These are phyloP conservation scores for Fraxinus cuspidata DNA, from an alignment of 257 asterid species.

Conservation along the genomic window DNA sequence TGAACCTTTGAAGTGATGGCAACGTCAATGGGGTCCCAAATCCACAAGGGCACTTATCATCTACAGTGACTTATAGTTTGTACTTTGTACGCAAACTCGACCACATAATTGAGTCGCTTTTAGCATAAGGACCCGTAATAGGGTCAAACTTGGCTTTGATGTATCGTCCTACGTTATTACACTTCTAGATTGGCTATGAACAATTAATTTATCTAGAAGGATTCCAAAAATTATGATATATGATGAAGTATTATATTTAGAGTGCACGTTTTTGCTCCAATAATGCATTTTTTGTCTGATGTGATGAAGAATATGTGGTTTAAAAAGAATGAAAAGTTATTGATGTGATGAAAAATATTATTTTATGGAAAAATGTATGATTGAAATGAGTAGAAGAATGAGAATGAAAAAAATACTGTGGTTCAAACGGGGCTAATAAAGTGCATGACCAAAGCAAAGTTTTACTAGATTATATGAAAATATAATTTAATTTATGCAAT, in stretches of 20 bases:
- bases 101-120: not conserved
- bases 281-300: no score
- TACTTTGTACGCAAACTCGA: constrained; percentile 27
- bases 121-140: no score
- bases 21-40: constrained; percentile 6
- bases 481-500: not conserved
- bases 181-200: not conserved
- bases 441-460: not conserved
- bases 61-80: constrained; percentile 21
- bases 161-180: not conserved
- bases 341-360: no score
- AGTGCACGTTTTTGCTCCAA: no score
- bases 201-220: not conserved
- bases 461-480: not conserved
- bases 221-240: not conserved
- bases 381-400: no score
- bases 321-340: no score
- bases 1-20: constrained; percentile 9
- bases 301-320: no score
- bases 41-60: constrained; percentile 18
- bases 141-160: not conserved
- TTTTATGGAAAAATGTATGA: no score
- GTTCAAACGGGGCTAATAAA: no score
- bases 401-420: no score
- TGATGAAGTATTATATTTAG: not conserved